Percentiles rank a stretch among this genome's conserved stretches.
Conservation (phyloP, 805 yeast genomes). For the Dipodascus geniculatus region DNA sequence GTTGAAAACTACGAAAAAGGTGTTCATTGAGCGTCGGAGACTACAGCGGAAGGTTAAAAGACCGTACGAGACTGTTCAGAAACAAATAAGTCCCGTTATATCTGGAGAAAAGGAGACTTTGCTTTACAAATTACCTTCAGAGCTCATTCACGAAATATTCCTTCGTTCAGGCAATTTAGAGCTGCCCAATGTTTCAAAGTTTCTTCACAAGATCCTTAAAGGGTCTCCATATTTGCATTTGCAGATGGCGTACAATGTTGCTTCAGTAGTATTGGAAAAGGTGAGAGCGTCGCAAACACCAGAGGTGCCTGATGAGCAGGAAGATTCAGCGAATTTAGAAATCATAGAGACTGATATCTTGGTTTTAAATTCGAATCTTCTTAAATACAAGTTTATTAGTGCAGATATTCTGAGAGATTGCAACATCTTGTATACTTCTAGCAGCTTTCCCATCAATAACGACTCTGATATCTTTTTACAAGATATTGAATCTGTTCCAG, state of each 20-base stretch:
- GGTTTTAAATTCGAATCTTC: not conserved
- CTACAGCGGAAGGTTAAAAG: not conserved
- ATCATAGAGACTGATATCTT: not conserved
- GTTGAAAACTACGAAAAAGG: not conserved
- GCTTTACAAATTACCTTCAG: not conserved
- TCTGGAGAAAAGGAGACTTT: not conserved
- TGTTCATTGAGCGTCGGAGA: not conserved
- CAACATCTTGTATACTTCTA: not conserved
- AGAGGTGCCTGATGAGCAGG: not conserved
- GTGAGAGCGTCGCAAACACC: not conserved
- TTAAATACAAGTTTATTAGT: not conserved
- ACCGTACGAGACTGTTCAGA: not conserved
- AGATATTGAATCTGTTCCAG: not conserved
- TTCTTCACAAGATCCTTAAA: not conserved
- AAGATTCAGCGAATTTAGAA: not conserved
- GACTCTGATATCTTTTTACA: not conserved
- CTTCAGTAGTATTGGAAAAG: not conserved
- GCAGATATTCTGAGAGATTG: not conserved
- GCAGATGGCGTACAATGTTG: not conserved
- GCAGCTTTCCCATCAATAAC: not conserved
- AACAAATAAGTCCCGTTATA: not conserved
- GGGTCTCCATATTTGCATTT: not conserved
- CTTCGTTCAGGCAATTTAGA: not conserved
- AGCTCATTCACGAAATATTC: not conserved
- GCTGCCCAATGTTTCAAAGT: not conserved